These are phyloP conservation scores for Apophysomyces ossiformis DNA, from an alignment of 371 early-diverging fungal genomes.

Conservation along the genomic window DNA sequence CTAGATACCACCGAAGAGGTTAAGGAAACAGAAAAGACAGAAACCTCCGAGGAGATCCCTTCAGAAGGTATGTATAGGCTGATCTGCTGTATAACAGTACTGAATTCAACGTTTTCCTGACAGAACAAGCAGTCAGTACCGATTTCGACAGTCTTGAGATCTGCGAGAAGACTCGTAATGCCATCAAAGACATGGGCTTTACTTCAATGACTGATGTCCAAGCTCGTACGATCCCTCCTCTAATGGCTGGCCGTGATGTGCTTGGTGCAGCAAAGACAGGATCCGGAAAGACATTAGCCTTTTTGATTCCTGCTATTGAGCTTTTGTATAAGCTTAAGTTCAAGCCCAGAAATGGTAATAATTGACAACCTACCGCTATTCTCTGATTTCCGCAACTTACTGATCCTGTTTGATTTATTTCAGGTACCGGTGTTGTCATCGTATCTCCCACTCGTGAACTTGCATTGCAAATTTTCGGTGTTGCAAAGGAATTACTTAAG, in stretches of 20 bases:
- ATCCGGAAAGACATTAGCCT: conserved; percentile 98
- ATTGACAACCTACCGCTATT: background rate
- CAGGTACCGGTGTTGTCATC: conserved; percentile 91
- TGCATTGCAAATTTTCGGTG: conserved; percentile 98
- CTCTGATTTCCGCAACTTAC: background rate
- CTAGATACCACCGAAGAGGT: conserved; percentile 13
- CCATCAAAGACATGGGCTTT: conserved; percentile 94
- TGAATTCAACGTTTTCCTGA: background rate
- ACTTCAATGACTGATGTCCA: conserved; percentile 98
- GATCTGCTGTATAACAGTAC: conserved; percentile 18
- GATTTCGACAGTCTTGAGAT: conserved; percentile 69
- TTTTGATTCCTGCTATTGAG: conserved; percentile 97
- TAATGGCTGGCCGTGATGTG: conserved; percentile 96
- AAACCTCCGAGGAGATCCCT: conserved; percentile 37
- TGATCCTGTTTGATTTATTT: conserved; percentile 6
- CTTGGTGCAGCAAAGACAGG: conserved; percentile 99
- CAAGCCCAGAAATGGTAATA: conserved; percentile 91
- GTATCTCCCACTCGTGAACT: conserved; percentile 99
- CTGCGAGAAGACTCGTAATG: conserved; percentile 75
- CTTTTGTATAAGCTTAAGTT: conserved; percentile 80
- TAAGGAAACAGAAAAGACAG: conserved; percentile 35
- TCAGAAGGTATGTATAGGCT: conserved; percentile 14
- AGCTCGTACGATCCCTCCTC: conserved; percentile 92
- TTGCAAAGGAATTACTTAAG: conserved; percentile 92
- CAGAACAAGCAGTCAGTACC: conserved; percentile 48